phyloP scores from a whole-genome alignment of 139 green algal species.

The Coccomyxa sp. region DNA sequence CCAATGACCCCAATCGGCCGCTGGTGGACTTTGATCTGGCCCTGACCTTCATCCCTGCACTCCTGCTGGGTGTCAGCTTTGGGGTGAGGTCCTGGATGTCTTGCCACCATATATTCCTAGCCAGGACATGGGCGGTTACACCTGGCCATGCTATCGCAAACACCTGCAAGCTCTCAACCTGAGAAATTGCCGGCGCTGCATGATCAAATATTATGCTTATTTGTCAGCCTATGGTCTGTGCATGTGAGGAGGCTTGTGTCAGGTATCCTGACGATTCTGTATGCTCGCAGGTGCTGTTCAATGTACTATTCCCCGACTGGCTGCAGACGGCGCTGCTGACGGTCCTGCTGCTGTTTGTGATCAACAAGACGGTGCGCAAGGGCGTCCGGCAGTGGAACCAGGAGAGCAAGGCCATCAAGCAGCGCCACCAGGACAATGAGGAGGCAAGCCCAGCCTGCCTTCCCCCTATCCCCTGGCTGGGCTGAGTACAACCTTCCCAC shows the following conservation, averaged over 20 bases:
- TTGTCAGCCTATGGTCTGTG: too few relatives aligned
- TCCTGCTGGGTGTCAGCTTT: slow-evolving; percentile 22
- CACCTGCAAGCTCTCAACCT: too few relatives aligned
- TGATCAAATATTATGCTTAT: too few relatives aligned
- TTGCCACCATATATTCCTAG: too few relatives aligned
- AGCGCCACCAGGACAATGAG: not conserved
- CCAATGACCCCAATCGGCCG: slow-evolving; percentile 6
- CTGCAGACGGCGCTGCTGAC: slow-evolving; percentile 21
- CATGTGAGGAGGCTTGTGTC: too few relatives aligned
- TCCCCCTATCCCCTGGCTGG: too few relatives aligned
- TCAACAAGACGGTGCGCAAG: slow-evolving; percentile 19
- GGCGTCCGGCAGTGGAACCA: slow-evolving; percentile 5
- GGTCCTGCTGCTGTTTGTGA: slow-evolving; percentile 25
- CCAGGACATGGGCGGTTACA: too few relatives aligned
- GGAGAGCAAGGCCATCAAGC: slow-evolving; percentile 3
- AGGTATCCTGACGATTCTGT: too few relatives aligned
- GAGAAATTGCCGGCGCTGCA: too few relatives aligned
- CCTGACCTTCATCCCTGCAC: slow-evolving; percentile 24
- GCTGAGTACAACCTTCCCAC: too few relatives aligned
- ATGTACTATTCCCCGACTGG: slow-evolving; percentile 22
- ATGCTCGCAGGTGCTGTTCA: slow-evolving; percentile 23
- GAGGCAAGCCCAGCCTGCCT: not conserved
- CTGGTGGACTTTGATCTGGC: slow-evolving; percentile 24
- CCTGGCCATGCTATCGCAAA: too few relatives aligned
- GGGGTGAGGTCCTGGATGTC: slow-evolving; percentile 12